Conservation (phyloP, 2,329 filamentous ascomycete species). For the Aspergillus jensenii region DNA sequence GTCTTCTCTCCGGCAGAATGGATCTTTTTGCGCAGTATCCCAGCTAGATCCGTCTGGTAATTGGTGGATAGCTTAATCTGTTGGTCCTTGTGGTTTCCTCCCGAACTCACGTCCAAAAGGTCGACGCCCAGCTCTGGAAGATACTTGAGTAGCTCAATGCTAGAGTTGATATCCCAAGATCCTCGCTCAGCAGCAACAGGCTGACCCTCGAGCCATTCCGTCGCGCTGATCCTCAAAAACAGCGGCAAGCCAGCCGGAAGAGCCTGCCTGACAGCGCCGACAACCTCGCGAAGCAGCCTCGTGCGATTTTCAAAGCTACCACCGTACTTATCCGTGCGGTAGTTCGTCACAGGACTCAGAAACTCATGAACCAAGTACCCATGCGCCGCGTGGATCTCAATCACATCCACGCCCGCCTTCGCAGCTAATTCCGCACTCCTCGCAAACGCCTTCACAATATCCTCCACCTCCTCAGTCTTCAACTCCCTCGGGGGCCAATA, state of each 20-base stretch:
- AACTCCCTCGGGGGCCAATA: slow-evolving; percentile 15
- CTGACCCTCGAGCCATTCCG: slow-evolving; percentile 21
- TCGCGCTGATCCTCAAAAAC: slow-evolving; percentile 5
- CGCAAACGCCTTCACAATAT: slow-evolving; percentile 40
- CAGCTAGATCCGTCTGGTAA: slow-evolving; percentile 52
- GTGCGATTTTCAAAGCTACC: slow-evolving; percentile 50
- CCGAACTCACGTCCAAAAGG: slow-evolving; percentile 47
- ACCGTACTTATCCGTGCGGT: slow-evolving; percentile 48
- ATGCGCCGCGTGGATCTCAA: slow-evolving; percentile 48
- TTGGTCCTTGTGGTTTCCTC: slow-evolving; percentile 47
- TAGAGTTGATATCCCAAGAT: slow-evolving; percentile 43
- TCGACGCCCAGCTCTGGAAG: slow-evolving; percentile 45
- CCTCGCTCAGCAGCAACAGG: slow-evolving; percentile 21
- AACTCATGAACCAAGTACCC: slow-evolving; percentile 54
- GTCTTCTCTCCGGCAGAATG: slow-evolving; percentile 39
- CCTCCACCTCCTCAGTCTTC: slow-evolving; percentile 40
- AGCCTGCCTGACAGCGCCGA: slow-evolving; percentile 30
- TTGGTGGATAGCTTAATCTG: slow-evolving; percentile 47
- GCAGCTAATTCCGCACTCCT: slow-evolving; percentile 50
- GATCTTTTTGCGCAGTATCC: slow-evolving; percentile 43
- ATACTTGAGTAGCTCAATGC: slow-evolving; percentile 40
- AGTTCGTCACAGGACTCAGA: slow-evolving; percentile 45
- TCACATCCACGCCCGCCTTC: slow-evolving; percentile 51
- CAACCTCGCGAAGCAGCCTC: slow-evolving; percentile 54
- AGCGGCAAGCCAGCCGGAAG: neutral